These are phyloP conservation scores for Synchytrium microbalum DNA, from an alignment of 371 early-diverging fungal species.

Conservation along the genomic window DNA sequence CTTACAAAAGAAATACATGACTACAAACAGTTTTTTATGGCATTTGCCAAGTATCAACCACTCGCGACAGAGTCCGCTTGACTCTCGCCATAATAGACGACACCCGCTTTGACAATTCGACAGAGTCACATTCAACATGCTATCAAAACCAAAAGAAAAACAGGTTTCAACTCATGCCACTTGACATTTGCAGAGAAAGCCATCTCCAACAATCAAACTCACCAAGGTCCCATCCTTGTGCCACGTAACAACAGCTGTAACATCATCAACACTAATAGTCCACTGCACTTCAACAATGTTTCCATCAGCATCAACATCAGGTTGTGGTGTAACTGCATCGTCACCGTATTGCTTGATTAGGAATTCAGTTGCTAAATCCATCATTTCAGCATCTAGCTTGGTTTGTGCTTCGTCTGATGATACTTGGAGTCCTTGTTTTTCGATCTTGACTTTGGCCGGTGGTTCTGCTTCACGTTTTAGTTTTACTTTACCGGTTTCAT, in stretches of 20 bases:
- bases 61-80: slow-evolving; percentile 21
- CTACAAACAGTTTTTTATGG: too few relatives aligned
- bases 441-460: background rate
- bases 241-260: background rate
- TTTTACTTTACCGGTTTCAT: slow-evolving; percentile 2
- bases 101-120: slow-evolving; percentile 22
- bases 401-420: background rate
- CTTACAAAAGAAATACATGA: too few relatives aligned
- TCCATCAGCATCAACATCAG: background rate
- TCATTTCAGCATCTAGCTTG: background rate
- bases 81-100: slow-evolving; percentile 13
- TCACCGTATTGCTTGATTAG: background rate
- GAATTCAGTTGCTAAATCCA: background rate
- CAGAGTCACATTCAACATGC: slow-evolving; percentile 16
- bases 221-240: slow-evolving; percentile 13
- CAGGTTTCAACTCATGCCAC: background rate
- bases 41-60: slow-evolving; percentile 20
- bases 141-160: slow-evolving; percentile 3
- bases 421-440: background rate
- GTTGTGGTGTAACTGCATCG: background rate
- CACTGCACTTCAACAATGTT: background rate
- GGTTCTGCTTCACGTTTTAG: background rate
- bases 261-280: background rate
- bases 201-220: slow-evolving; percentile 1
- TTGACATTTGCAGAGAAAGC: background rate